Conservation (phyloP, 352 stramenopile genomes). For the Blastocystis sp. region DNA sequence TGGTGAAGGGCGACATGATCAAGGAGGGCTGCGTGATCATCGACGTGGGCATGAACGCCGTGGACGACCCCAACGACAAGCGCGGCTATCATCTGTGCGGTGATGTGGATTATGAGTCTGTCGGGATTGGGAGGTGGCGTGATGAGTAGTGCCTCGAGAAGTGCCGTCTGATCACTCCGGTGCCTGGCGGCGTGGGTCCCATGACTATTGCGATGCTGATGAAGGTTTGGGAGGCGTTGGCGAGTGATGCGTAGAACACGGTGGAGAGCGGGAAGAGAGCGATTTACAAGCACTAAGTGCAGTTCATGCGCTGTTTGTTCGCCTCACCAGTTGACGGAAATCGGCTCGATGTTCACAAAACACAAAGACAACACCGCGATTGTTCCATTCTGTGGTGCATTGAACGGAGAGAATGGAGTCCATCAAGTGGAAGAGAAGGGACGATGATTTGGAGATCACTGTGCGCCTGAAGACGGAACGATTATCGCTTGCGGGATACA, state of each 20-base stretch:
- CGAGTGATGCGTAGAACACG: slow-evolving; percentile 69
- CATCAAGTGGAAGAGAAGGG: too few relatives aligned
- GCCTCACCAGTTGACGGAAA: too few relatives aligned
- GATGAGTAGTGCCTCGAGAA: slow-evolving; percentile 74
- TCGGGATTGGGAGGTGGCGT: background rate
- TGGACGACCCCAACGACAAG: slow-evolving; percentile 77
- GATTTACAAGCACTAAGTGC: slow-evolving; percentile 33
- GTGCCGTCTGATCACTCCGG: slow-evolving; percentile 88
- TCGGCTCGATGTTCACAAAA: too few relatives aligned
- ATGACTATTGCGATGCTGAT: slow-evolving; percentile 91
- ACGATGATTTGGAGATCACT: too few relatives aligned
- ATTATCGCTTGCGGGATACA: background rate
- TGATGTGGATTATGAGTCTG: slow-evolving; percentile 88
- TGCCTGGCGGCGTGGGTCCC: slow-evolving; percentile 91
- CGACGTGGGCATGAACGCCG: slow-evolving; percentile 97
- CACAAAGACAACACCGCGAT: too few relatives aligned
- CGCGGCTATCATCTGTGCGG: slow-evolving; percentile 92
- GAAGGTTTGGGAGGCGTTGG: background rate
- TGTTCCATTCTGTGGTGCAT: too few relatives aligned
- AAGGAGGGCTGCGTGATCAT: slow-evolving; percentile 87
- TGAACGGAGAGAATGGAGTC: too few relatives aligned
- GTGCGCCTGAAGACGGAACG: background rate
- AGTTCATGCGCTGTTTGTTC: too few relatives aligned
- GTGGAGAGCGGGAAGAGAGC: slow-evolving; percentile 69
- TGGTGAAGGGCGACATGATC: slow-evolving; percentile 90